phyloP scores from a whole-genome alignment of 805 yeast genomes.

The Wickerhamiella domercqiae region DNA sequence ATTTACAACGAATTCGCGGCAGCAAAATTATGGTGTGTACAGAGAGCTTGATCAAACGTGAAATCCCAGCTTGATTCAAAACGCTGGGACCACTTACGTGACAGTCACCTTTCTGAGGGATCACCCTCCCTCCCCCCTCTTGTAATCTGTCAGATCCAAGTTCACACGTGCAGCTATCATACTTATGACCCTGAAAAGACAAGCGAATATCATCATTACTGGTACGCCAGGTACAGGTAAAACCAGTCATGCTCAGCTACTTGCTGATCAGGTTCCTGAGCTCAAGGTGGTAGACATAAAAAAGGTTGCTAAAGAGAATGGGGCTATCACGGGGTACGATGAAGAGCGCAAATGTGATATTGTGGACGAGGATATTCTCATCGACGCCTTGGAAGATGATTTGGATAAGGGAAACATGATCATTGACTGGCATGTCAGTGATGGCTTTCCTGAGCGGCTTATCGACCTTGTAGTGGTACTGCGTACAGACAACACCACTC shows the following conservation, averaged over 20 bases:
- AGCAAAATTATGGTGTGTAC: too few relatives aligned
- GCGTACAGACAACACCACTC: slow-evolving; percentile 53
- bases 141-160: too few relatives aligned
- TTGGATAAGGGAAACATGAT: slow-evolving; percentile 76
- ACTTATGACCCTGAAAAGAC: slow-evolving; percentile 17
- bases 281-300: slow-evolving; percentile 50
- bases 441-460: slow-evolving; percentile 80
- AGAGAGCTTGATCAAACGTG: too few relatives aligned
- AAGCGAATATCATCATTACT: slow-evolving; percentile 69
- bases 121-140: too few relatives aligned
- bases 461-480: slow-evolving; percentile 87
- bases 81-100: too few relatives aligned
- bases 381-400: slow-evolving; percentile 67
- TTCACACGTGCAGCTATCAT: too few relatives aligned
- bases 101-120: too few relatives aligned
- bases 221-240: slow-evolving; percentile 95
- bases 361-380: slow-evolving; percentile 80
- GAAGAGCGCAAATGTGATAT: slow-evolving; percentile 70
- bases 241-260: slow-evolving; percentile 53
- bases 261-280: slow-evolving; percentile 37
- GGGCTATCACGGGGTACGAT: slow-evolving; percentile 73
- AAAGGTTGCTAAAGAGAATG: slow-evolving; percentile 63
- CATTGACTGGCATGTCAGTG: slow-evolving; percentile 96
- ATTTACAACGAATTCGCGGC: too few relatives aligned
- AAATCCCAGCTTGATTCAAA: too few relatives aligned